Evolutionary conservation across 352 stramenopile species (phyloP).

Genomic region (Chrysophaeum taylorii): DNA sequence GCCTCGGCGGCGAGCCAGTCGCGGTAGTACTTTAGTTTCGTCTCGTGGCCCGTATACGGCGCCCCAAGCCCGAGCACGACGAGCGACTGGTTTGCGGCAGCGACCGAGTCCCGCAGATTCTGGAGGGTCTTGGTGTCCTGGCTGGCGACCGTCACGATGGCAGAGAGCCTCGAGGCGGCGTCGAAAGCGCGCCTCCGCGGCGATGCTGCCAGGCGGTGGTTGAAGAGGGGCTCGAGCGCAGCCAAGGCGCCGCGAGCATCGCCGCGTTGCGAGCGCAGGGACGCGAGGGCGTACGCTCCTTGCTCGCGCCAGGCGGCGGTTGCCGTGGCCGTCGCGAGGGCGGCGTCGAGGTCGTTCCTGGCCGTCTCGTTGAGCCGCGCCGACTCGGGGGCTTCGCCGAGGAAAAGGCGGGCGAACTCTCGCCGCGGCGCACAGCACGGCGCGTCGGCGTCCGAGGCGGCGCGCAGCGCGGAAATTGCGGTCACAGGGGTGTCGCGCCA

Average conservation of each 20-base stretch:
- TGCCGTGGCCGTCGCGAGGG: neutral
- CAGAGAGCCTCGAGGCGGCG: neutral
- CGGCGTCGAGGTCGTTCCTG: no score
- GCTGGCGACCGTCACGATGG: neutral
- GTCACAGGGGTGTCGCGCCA: no score
- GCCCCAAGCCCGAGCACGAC: neutral
- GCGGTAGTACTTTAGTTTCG: neutral
- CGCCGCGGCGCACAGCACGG: neutral
- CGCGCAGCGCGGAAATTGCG: neutral
- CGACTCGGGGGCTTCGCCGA: neutral
- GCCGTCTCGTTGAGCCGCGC: neutral
- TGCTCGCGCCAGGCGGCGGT: neutral
- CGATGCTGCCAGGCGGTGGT: no score
- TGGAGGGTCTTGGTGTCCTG: neutral
- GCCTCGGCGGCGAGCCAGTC: neutral
- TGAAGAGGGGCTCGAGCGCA: no score
- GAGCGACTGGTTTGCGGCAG: neutral
- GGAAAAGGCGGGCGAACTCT: conserved; percentile 1
- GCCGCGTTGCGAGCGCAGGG: no score
- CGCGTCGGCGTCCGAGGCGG: neutral
- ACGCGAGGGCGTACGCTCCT: no score
- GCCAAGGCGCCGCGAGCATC: no score
- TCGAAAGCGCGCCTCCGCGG: neutral
- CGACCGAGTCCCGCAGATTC: neutral
- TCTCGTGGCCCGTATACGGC: neutral